Conservation (phyloP, 345 rosid genomes). For the Melaleuca quinquenervia region DNA sequence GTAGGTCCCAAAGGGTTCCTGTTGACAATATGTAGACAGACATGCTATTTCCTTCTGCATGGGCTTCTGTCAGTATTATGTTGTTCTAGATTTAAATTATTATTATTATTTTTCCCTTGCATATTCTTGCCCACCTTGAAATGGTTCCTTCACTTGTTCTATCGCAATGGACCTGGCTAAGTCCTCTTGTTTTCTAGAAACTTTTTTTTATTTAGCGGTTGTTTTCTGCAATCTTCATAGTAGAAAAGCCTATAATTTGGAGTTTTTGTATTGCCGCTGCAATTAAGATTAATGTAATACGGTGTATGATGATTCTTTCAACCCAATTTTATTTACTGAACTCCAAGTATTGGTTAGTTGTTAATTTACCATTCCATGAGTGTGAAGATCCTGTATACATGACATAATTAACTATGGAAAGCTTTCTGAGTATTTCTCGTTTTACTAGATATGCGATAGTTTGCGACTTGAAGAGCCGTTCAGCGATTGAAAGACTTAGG, state of each 20-base stretch:
- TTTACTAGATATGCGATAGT: slow-evolving; percentile 56
- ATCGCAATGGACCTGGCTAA: background rate
- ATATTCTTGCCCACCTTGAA: background rate
- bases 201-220: background rate
- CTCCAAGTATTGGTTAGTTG: background rate
- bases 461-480: slow-evolving; percentile 58
- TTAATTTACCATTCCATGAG: background rate
- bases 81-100: background rate
- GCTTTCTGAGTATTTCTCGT: background rate
- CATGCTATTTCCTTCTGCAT: background rate
- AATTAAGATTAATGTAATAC: background rate
- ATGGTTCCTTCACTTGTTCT: background rate
- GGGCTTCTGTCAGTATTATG: background rate
- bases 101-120: background rate
- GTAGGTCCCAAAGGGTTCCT: background rate
- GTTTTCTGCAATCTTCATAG: background rate
- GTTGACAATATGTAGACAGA: background rate
- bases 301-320: background rate
- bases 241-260: background rate
- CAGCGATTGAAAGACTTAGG: slow-evolving; percentile 85
- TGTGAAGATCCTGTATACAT: background rate
- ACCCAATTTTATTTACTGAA: background rate
- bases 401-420: background rate
- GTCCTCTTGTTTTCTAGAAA: background rate
- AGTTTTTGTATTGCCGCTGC: background rate